Evolutionary conservation across 306 rosid species (phyloP).

Genomic region (Citrullus amarus): DNA sequence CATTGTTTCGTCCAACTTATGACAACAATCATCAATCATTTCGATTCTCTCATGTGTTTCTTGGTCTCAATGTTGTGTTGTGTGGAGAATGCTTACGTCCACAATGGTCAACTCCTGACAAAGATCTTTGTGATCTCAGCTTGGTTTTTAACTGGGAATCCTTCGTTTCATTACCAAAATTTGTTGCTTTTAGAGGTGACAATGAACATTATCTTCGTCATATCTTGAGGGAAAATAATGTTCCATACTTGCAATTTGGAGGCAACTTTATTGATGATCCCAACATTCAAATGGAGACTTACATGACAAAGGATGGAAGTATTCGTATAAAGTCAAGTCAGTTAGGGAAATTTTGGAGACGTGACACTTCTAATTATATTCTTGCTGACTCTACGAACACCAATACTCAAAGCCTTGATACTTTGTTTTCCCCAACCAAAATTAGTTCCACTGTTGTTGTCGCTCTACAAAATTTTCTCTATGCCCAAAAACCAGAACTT

Average conservation of each 20-base stretch:
- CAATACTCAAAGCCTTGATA: neutral
- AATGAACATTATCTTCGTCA: neutral
- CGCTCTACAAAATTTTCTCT: neutral
- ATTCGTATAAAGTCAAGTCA: neutral
- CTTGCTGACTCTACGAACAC: neutral
- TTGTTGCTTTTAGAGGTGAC: slow-evolving; percentile 1
- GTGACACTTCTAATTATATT: neutral
- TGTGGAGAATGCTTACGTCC: neutral
- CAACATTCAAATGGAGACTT: neutral
- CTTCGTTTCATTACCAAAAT: neutral
- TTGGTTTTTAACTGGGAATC: neutral
- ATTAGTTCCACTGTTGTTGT: neutral
- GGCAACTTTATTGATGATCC: neutral
- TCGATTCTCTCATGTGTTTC: neutral
- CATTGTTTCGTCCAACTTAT: neutral
- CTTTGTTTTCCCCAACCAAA: neutral
- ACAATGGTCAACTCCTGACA: neutral
- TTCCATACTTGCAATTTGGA: neutral
- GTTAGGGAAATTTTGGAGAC: neutral
- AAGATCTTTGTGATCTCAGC: neutral
- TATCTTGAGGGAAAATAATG: neutral
- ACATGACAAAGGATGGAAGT: neutral
- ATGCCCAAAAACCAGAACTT: too few species aligned
- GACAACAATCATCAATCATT: neutral
- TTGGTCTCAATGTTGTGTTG: neutral